Percentiles rank a stretch among this genome's conserved stretches.
phyloP scores from a whole-genome alignment of 1,139 yeast species.

The Pneumocystis jirovecii region DNA sequence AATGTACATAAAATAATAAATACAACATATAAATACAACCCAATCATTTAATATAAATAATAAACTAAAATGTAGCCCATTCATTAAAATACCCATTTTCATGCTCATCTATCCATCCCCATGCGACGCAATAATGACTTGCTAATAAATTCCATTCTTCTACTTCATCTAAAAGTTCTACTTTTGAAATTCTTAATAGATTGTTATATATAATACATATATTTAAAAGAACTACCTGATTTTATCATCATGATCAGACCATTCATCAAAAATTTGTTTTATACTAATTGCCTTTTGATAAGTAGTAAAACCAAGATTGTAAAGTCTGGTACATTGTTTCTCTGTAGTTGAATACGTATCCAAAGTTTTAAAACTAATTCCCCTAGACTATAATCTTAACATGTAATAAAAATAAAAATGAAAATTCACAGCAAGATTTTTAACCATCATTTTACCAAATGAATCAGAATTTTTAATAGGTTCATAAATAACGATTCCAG shows the following conservation, averaged over 20 bases:
- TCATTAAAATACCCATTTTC: neutral
- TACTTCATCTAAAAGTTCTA: conserved; percentile 77
- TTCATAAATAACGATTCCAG: conserved; percentile 53
- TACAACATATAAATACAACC: neutral
- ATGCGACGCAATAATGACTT: conserved; percentile 56
- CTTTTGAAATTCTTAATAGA: conserved; percentile 20
- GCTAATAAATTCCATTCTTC: conserved; percentile 69
- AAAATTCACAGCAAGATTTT: conserved; percentile 36
- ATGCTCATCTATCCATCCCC: conserved; percentile 12
- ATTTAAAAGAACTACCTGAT: conserved; percentile 30
- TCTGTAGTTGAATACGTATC: conserved; percentile 36
- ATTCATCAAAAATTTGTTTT: conserved; percentile 43
- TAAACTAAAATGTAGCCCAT: neutral
- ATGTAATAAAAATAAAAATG: neutral
- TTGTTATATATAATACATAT: neutral
- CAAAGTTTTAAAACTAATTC: conserved; percentile 56
- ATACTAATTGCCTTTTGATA: conserved; percentile 37
- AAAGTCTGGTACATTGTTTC: conserved; percentile 30
- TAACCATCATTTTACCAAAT: conserved; percentile 72
- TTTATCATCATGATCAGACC: conserved; percentile 38
- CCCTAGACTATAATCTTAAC: conserved; percentile 30
- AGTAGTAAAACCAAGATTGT: conserved; percentile 15
- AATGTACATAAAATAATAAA: neutral
- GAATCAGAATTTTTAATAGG: conserved; percentile 60
- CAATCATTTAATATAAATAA: neutral